These are phyloP conservation scores for Lichenothelia convexa DNA, from an alignment of 495 filamentous ascomycete species.

Conservation along the genomic window DNA sequence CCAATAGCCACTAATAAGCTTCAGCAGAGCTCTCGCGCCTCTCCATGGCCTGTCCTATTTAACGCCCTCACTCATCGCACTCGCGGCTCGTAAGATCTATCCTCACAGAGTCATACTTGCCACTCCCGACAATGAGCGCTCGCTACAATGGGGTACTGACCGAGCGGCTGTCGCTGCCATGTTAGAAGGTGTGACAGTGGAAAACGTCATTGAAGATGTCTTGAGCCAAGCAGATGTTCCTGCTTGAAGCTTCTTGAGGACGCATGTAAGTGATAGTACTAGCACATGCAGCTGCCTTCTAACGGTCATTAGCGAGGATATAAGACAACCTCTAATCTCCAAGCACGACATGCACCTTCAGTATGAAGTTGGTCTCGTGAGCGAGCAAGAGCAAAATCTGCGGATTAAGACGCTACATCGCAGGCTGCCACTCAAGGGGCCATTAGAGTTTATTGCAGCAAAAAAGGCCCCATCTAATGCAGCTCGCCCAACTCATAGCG, in stretches of 20 bases:
- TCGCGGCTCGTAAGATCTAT: slow-evolving; percentile 83
- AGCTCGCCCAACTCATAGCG: too few relatives aligned
- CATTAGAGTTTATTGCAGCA: too few relatives aligned
- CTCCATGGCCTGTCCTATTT: slow-evolving; percentile 67
- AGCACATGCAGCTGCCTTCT: too few relatives aligned
- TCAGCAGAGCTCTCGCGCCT: slow-evolving; percentile 45
- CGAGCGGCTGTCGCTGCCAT: slow-evolving; percentile 42
- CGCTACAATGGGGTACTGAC: slow-evolving; percentile 86
- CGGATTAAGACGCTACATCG: too few relatives aligned
- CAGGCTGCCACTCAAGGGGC: too few relatives aligned
- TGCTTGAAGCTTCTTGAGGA: slow-evolving; percentile 32
- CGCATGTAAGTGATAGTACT: too few relatives aligned
- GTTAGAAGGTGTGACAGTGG: slow-evolving; percentile 48
- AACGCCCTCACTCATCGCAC: slow-evolving; percentile 62
- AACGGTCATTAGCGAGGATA: too few relatives aligned
- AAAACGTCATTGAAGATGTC: slow-evolving; percentile 74
- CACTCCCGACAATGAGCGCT: slow-evolving; percentile 54
- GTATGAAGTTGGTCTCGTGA: too few relatives aligned
- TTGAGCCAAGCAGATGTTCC: slow-evolving; percentile 51
- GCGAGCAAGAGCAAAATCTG: too few relatives aligned
- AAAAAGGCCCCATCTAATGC: too few relatives aligned
- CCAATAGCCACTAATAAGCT: background rate
- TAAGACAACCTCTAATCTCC: too few relatives aligned
- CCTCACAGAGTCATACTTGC: slow-evolving; percentile 61
- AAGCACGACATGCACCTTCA: too few relatives aligned